Conservation (phyloP, 106 monocot genomes). For the Xerophyta viscosa region DNA sequence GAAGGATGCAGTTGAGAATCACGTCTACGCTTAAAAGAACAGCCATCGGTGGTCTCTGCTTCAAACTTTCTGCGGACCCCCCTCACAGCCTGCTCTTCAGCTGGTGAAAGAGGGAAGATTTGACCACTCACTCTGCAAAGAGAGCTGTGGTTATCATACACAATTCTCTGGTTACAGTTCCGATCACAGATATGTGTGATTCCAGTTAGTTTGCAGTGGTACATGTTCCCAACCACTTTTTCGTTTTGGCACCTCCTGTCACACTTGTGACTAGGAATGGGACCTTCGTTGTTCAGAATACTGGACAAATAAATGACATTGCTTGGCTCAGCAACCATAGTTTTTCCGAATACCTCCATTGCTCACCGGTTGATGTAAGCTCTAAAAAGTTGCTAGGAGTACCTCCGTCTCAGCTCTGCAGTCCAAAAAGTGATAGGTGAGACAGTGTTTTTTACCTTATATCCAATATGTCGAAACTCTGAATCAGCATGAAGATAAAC, state of each 20-base stretch:
- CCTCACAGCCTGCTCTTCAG: constrained; percentile 83
- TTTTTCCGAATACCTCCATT: constrained; percentile 53
- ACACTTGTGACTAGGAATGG: constrained; percentile 74
- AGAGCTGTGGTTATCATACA: constrained; percentile 98
- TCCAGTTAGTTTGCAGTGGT: constrained; percentile 83
- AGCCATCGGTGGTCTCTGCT: constrained; percentile 42
- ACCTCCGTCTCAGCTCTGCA: constrained; percentile 16
- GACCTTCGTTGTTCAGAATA: constrained; percentile 34
- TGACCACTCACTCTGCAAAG: constrained; percentile 96
- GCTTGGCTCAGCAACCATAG: constrained; percentile 35
- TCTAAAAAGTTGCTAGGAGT: too few relatives aligned
- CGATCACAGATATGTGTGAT: constrained; percentile 94
- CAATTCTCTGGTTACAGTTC: constrained; percentile 96
- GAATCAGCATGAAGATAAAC: neutral
- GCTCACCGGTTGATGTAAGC: neutral
- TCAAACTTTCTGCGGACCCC: constrained; percentile 90
- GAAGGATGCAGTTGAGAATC: constrained; percentile 72
- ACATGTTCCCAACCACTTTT: constrained; percentile 92
- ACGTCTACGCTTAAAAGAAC: constrained; percentile 81
- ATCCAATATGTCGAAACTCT: neutral
- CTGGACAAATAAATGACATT: constrained; percentile 57
- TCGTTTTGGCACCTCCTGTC: constrained; percentile 88
- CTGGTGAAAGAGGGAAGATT: constrained; percentile 77
- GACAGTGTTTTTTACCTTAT: neutral
- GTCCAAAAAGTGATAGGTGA: constrained; percentile 13